Evolutionary conservation across 441 rosid genomes (phyloP), one percentile per base, ranked within the genome.

Genomic region (Sinapis alba): DNA sequence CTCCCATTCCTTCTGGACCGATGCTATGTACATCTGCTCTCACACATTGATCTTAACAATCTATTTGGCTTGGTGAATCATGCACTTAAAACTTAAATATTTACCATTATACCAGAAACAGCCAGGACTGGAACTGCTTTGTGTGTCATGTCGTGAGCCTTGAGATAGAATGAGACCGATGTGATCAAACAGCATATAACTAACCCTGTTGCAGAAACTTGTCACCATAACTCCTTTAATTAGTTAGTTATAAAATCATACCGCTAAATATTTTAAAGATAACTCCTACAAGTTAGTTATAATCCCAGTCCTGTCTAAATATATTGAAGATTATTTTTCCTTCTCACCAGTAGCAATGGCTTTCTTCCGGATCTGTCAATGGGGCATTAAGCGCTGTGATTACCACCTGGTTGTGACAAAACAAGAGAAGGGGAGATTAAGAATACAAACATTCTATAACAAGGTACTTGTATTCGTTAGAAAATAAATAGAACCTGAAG

Each of bases 1-100:
- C 92, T 60, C 97, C 97, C 96, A 94, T 88, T 79, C 99, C 99
- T 41, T 86, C 86, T 1, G 97, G 80, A 94, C 92, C 6, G 96
- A 80, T 59, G 86, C 84, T 83, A 92, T 85, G 85, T 86, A 94
- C 65, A 89, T 79, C 96, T 94, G 86, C 30, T 69, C 41, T 71
- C 21, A 47, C 13, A 43, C 19, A 70, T 23, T 43, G 11, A n/a
- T 18, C 23, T 9, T 61, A 16, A 61, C 43, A 16, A 61, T 61
- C 45, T 30, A 18, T 30, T 16, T 18, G 65, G 12, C 0, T 61
- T 28, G 65, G 15, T 32, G 24, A 16, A 5, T n/a, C n/a, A 26
- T 26, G n/a, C 2, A 18, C 64, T 8, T 59, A 8, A 4, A 21
- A 15, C 20, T 57, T 30, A 18, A 54, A n/a, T 9, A 34, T 32